Conservation (phyloP, 441 rosid genomes). For the Populus hybrid region DNA sequence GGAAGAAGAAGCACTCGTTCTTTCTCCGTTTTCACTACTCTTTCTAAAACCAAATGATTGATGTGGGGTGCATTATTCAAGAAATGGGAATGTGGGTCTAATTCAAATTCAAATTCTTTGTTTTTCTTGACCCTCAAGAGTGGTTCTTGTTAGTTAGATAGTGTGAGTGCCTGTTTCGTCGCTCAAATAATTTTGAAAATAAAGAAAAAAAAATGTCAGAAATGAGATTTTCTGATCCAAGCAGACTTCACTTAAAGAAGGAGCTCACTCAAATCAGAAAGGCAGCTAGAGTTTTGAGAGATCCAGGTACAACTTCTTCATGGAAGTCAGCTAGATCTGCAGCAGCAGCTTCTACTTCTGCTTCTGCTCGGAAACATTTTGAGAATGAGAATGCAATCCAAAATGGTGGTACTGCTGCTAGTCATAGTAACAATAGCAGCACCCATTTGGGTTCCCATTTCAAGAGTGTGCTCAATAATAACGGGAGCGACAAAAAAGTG, state of each 20-base stretch:
- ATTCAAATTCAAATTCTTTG: background rate
- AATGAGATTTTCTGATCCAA: conserved; percentile 62
- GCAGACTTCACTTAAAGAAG: conserved; percentile 74
- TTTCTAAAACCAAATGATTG: background rate
- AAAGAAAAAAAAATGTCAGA: conserved; percentile 39
- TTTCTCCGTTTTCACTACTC: background rate
- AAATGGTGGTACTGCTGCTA: conserved; percentile 4
- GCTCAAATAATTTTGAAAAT: too few relatives aligned
- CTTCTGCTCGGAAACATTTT: conserved; percentile 24
- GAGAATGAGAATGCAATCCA: conserved; percentile 23
- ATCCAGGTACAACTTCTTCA: conserved; percentile 89
- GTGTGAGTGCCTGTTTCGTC: background rate
- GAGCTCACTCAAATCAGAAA: conserved; percentile 90
- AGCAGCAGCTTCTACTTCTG: conserved; percentile 24
- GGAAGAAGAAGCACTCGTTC: background rate
- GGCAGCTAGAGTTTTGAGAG: conserved; percentile 76
- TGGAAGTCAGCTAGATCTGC: conserved; percentile 86
- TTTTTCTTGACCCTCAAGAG: background rate
- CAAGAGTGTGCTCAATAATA: conserved; percentile 4
- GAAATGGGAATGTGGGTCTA: background rate
- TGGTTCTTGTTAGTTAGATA: background rate
- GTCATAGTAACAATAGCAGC: background rate
- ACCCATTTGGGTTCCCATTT: conserved; percentile 31
- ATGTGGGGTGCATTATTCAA: background rate
- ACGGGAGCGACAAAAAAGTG: conserved; percentile 51